These are phyloP conservation scores for Vigna angularis DNA, from an alignment of 306 rosid species.

Conservation along the genomic window DNA sequence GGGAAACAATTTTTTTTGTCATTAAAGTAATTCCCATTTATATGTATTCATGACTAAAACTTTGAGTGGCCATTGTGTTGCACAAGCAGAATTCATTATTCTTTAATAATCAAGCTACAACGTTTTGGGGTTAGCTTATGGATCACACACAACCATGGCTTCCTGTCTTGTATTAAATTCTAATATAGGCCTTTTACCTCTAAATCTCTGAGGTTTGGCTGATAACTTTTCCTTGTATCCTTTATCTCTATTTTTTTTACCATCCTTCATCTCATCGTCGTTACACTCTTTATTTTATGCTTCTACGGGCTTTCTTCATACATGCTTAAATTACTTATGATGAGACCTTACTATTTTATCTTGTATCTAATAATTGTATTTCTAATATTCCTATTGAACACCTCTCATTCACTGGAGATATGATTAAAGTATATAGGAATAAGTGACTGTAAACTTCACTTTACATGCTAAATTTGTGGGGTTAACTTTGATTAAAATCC, in stretches of 20 bases:
- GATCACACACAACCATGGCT: background rate
- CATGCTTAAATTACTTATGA: too few species aligned
- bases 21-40: background rate
- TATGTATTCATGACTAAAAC: background rate
- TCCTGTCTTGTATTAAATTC: background rate
- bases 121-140: background rate
- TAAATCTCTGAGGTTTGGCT: background rate
- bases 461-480: too few species aligned
- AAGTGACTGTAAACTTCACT: too few species aligned
- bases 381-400: too few species aligned
- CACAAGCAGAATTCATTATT: background rate
- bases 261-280: background rate
- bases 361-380: too few species aligned
- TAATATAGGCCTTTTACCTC: background rate
- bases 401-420: too few species aligned
- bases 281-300: background rate
- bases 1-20: slow-evolving; percentile 2
- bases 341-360: too few species aligned
- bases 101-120: slow-evolving; percentile 16
- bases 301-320: too few species aligned
- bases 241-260: background rate
- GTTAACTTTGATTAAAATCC: too few species aligned
- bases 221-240: background rate
- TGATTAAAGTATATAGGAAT: too few species aligned
- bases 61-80: background rate